Evolutionary conservation across 257 asterid genomes (phyloP), one percentile per base, ranked within the genome.

Genomic region (Scutellaria minor): DNA sequence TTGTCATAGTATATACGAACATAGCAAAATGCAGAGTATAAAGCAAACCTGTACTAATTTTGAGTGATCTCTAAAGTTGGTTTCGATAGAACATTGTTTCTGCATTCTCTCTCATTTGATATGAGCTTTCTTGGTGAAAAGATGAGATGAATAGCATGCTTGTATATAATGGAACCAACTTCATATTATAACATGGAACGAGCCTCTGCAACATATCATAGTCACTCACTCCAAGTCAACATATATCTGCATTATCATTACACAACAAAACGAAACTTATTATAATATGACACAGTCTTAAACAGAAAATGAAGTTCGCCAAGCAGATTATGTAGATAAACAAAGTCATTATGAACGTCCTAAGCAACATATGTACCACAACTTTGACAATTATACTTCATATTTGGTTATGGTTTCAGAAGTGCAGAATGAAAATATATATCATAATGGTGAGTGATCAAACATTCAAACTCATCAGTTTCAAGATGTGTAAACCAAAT

Each of bases 191-290:
- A 65, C 37, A 31, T 31, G 37, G 37, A 31, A 57, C 18, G 46
- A 44, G 70, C 71, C 73, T 76, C 78, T 71, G 71, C 64, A 44
- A 31, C 22, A 15, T 10, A 15, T 2, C 27, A 24, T 24, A 24
- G 63, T 41, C 55, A 6, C 63, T 79, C 78, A 84, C 65, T 77
- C 83, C 27, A 73, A 82, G 76, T 82, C 86, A 8, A 84, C 85
- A 60, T 82, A 82, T 72, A 82, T 82, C 89, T 84, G 89, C 83
- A 84, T 55, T 74, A 64, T 42, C 56, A 53, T 9, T 45, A 52
- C 7, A 5, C 6, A 24, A 27, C 4, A 51, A 59, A 60, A 27
- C 10, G 15, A 6, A 20, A 40, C 52, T 35, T 11, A 24, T 5
- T 5, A 20, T 24, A 48, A 41, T 18, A 56, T 4, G 22, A 42